Base-by-base conservation (phyloP, 2,329 filamentous ascomycete genomes). In the Pseudocercospora crystallina region DNA sequence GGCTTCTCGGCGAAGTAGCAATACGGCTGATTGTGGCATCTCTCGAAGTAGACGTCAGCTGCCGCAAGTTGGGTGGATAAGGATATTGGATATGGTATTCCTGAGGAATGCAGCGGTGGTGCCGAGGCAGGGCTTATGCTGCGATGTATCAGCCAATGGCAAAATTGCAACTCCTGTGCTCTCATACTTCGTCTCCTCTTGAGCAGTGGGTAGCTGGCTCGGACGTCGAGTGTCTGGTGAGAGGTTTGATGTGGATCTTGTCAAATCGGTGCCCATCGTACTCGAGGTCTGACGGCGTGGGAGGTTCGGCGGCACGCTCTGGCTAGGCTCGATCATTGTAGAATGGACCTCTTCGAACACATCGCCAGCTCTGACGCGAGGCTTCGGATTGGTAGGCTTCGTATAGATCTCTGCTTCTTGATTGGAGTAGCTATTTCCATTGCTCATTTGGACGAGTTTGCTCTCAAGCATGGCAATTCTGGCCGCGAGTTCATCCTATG, bases 21-120 rank as follows among this genome's bases (percentile, higher is more conserved):
- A 31, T 46, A 51, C 3, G 42, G 48, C 17, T 51, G 48, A 20
- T 46, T 46, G 42, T 51, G 48, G 34, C 32, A 33, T n/a, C 46
- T 30, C 30, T 51, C 42, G 14, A 51, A 51, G 36, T 51, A 46
- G n/a, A 42, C 36, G 14, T 51, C 48, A 45, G 42, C 26, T 41
- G 36, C n/a, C 13, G 29, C n/a, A 30, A 45, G 11, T 40, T 40
- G 17, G 41, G 40, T 13, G 14, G 37, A 39, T 5, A 39, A 20
- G 2, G 37, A 20, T 26, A 35, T 33, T 14, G n/a, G 42, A 35
- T 14, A 46, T 5, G 8, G 41, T 14, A 12, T 30, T 32, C 12
- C 13, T 17, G 44, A n/a, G 9, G n/a, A 33, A 4, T 17, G 13
- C 8, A 10, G 44, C n/a, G 14, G 14, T 14, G 12, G 12, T 5